Conservation (phyloP, 2,329 filamentous ascomycete species). For the Aspergillus flavus region DNA sequence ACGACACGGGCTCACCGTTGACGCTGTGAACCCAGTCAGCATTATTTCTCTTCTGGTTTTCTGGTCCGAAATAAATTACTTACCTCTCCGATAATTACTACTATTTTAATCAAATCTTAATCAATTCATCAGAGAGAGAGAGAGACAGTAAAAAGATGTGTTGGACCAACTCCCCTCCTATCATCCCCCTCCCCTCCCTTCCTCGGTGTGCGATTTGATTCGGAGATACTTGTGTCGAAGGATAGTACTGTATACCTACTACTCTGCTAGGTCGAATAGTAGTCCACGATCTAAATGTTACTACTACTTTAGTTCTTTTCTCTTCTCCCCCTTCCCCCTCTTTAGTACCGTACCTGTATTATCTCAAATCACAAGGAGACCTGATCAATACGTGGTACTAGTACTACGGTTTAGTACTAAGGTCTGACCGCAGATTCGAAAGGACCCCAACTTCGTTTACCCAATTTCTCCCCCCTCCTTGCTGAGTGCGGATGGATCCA, state of each 20-base stretch:
- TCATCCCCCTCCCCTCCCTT: background rate
- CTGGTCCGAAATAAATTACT: background rate
- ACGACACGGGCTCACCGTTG: constrained; percentile 7
- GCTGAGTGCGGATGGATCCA: background rate
- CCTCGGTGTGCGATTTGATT: background rate
- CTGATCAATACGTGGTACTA: background rate
- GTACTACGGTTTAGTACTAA: background rate
- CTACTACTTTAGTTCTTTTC: background rate
- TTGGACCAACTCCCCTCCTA: constrained; percentile 35
- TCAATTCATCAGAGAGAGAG: background rate
- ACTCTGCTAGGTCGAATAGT: background rate
- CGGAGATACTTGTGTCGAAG: background rate
- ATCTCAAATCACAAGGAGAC: background rate
- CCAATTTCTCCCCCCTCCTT: constrained; percentile 10
- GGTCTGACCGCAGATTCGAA: constrained; percentile 8
- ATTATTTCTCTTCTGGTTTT: background rate
- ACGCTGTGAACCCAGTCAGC: constrained; percentile 10
- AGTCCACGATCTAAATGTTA: background rate
- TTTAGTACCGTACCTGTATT: background rate
- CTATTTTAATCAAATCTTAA: background rate
- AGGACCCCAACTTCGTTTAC: background rate
- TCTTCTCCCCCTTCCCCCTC: background rate
- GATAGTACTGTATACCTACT: background rate
- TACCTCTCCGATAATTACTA: background rate
- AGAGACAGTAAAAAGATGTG: constrained; percentile 56